These are phyloP conservation scores for Tetracladium maxilliforme DNA, from an alignment of 2,329 filamentous ascomycete species.

Conservation along the genomic window DNA sequence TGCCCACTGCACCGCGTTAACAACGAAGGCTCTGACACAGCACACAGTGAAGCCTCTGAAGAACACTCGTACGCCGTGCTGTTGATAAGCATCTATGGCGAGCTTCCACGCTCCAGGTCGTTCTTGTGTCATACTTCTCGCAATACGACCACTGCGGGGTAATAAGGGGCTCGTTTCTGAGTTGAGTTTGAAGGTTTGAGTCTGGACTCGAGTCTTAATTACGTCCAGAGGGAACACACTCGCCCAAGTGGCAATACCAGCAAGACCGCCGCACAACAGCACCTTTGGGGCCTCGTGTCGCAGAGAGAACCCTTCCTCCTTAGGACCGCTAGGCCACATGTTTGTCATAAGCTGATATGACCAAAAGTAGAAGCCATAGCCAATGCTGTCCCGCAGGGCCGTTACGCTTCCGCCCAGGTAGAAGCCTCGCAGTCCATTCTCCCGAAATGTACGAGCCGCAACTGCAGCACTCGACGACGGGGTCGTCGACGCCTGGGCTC, in stretches of 20 bases:
- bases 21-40: conserved; percentile 73
- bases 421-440: conserved; percentile 50
- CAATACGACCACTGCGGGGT: conserved; percentile 5
- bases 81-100: conserved; percentile 48
- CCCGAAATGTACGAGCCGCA: conserved; percentile 41
- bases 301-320: conserved; percentile 11
- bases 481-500: conserved; percentile 52
- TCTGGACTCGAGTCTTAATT: conserved; percentile 84
- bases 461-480: conserved; percentile 46
- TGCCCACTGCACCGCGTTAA: conserved; percentile 89
- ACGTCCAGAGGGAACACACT: conserved; percentile 87
- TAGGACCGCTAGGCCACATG: conserved; percentile 24
- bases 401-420: conserved; percentile 76
- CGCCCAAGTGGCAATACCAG: conserved; percentile 78
- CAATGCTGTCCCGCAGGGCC: conserved; percentile 68
- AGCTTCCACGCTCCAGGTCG: conserved; percentile 44
- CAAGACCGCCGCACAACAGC: conserved; percentile 72
- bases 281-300: conserved; percentile 42
- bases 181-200: conserved; percentile 32
- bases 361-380: conserved; percentile 98
- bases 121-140: conserved; percentile 6
- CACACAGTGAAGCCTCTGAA: conserved; percentile 68
- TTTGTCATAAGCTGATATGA: conserved; percentile 68
- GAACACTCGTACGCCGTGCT: conserved; percentile 47
- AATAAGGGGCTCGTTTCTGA: conserved; percentile 15